Evolutionary conservation across 2,329 filamentous ascomycete genomes (phyloP).

Genomic region (Aspergillus chevalieri): DNA sequence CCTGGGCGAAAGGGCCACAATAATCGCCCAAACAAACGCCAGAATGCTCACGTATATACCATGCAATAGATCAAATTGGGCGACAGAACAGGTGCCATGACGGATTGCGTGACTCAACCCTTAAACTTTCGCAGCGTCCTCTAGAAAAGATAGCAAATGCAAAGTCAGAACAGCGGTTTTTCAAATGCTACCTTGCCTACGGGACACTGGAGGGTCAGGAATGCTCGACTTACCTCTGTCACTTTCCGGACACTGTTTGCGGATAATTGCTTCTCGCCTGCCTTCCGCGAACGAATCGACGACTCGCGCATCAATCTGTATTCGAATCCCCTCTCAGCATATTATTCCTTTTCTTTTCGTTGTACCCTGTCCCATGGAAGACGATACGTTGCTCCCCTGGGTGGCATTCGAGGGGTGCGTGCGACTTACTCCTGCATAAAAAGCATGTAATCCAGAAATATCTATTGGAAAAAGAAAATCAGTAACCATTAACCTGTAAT

Average conservation of each 20-base stretch:
- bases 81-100: background rate
- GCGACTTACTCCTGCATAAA: slow-evolving; percentile 62
- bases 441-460: slow-evolving; percentile 76
- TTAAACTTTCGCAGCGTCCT: slow-evolving; percentile 63
- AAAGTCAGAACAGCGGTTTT: slow-evolving; percentile 2
- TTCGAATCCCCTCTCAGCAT: slow-evolving; percentile 1
- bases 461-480: slow-evolving; percentile 42
- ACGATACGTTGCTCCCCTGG: background rate
- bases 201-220: background rate
- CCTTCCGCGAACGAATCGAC: slow-evolving; percentile 66
- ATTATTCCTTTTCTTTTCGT: background rate
- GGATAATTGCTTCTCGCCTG: slow-evolving; percentile 67
- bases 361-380: too few species aligned
- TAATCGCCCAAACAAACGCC: too few species aligned
- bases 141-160: slow-evolving; percentile 32
- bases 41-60: background rate
- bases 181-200: background rate
- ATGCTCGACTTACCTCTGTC: slow-evolving; percentile 54
- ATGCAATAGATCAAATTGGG: background rate
- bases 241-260: slow-evolving; percentile 71
- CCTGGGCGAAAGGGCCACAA: too few species aligned
- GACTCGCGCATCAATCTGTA: slow-evolving; percentile 71
- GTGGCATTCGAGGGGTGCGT: background rate
- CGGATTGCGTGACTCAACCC: slow-evolving; percentile 43
- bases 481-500: background rate